Base-by-base conservation (phyloP, 1,284 basidiomycete genomes). In the Golubevia sp. region DNA sequence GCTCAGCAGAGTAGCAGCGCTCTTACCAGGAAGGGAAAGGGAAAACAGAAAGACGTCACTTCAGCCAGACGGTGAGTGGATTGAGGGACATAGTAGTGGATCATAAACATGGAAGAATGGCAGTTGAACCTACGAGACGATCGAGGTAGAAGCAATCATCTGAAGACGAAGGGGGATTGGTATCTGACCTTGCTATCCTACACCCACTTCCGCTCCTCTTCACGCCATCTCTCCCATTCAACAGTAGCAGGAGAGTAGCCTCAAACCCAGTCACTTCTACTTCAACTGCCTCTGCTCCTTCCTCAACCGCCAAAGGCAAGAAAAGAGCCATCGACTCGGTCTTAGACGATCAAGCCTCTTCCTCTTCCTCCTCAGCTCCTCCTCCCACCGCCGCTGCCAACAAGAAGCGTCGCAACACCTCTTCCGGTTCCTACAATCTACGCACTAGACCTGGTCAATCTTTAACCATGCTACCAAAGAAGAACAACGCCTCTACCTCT, bases 361-460 rank as follows among this genome's bases (percentile, higher is more conserved):
- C 38, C 27, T 53, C 51, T n/a, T 13, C 51, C n/a, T 11, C 51
- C n/a, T 15, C 24, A 15, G 13, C 51, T 25, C 51, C 51, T 30
- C 27, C 51, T 25, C 51, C 4, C 20, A 13, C 51, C 13, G 18
- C 51, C n/a, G n/a, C 51, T 30, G 11, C 51, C 5, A 25, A 30
- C 51, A 30, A 30, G 24, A 53, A 53, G 27, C 51, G 13, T 30
- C 51, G 27, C 18, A 53, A 53, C 24, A 30, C 27, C n/a, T 25
- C 51, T 30, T 25, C 51, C n/a, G 51, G 51, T n/a, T 25, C 51
- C 20, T 53, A 53, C 51, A 53, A 53, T 30, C 51, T 53, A 15
- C 11, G 51, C 13, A 15, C 51, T n/a, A 25, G 51, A 25, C 24
- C 51, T 15, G 27, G 13, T 30, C 18, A 11, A 53, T 15, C 13